Evolutionary conservation across 805 yeast genomes (phyloP).

Genomic region (Nakazawaea pomicola): DNA sequence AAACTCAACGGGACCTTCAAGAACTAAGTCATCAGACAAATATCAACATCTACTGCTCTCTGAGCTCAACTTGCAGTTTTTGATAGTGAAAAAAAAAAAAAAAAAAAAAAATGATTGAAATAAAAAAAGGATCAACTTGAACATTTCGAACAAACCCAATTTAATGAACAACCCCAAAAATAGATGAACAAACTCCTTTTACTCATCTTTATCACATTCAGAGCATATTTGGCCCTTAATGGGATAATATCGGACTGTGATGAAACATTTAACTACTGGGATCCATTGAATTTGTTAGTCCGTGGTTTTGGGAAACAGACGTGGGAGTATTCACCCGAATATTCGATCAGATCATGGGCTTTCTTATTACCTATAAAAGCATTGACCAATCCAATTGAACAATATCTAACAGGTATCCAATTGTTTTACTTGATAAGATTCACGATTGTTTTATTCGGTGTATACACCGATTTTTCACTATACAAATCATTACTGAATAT

Average conservation of each 20-base stretch:
- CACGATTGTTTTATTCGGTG: constrained; percentile 33
- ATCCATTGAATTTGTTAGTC: constrained; percentile 73
- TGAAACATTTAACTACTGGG: constrained; percentile 92
- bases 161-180: too few species aligned
- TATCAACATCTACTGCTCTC: too few species aligned
- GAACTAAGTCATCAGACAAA: too few species aligned
- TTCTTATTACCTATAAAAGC: constrained; percentile 71
- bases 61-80: too few species aligned
- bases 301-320: constrained; percentile 90
- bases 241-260: constrained; percentile 89
- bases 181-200: constrained; percentile 15
- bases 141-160: too few species aligned
- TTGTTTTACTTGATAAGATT: constrained; percentile 52
- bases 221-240: constrained; percentile 39
- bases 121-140: not conserved
- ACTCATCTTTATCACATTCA: constrained; percentile 18
- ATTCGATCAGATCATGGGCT: constrained; percentile 82
- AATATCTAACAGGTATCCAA: constrained; percentile 8
- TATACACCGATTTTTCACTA: constrained; percentile 50
- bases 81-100: not conserved
- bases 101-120: constrained; percentile 1
- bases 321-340: constrained; percentile 93
- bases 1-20: too few species aligned
- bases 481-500: constrained; percentile 33
- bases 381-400: too few species aligned